Evolutionary conservation across 768 basidiomycete species (phyloP).

Genomic region (Mycena kentingensis): DNA sequence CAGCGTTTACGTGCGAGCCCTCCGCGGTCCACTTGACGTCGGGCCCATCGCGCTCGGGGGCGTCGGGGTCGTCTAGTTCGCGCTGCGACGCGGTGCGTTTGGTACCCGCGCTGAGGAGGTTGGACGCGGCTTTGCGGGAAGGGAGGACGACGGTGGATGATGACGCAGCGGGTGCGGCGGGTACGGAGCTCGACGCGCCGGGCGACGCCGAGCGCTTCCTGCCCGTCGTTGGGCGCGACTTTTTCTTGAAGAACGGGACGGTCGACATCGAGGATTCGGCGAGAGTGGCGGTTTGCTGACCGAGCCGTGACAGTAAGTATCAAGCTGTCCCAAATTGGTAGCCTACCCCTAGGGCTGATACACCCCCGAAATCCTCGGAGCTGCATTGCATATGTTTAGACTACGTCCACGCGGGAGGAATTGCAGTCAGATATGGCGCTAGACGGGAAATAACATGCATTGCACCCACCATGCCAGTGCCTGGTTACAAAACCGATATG

Average conservation of each 20-base stretch:
- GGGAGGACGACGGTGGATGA: slow-evolving; percentile 80
- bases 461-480: too few relatives aligned
- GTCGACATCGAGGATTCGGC: slow-evolving; percentile 49
- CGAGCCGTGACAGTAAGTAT: too few relatives aligned
- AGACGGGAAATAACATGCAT: too few relatives aligned
- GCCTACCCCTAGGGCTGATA: too few relatives aligned
- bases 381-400: too few relatives aligned
- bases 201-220: slow-evolving; percentile 79
- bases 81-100: slow-evolving; percentile 60
- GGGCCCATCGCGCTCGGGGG: slow-evolving; percentile 60
- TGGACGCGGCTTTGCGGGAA: slow-evolving; percentile 62
- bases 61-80: slow-evolving; percentile 40
- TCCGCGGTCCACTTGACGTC: slow-evolving; percentile 79
- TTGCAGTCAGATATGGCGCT: too few relatives aligned
- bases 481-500: too few relatives aligned
- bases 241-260: slow-evolving; percentile 87
- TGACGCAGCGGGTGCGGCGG: slow-evolving; percentile 40
- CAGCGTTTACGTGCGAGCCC: slow-evolving; percentile 73
- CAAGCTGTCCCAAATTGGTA: too few relatives aligned
- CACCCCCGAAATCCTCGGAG: too few relatives aligned
- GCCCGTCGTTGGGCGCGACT: slow-evolving; percentile 71
- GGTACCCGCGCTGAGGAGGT: slow-evolving; percentile 77
- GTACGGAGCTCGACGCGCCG: slow-evolving; percentile 31
- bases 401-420: too few relatives aligned
- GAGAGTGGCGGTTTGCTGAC: too few relatives aligned